These are phyloP conservation scores for Coniochaeta prunicola DNA, from an alignment of 2,329 filamentous ascomycete genomes.

Conservation along the genomic window DNA sequence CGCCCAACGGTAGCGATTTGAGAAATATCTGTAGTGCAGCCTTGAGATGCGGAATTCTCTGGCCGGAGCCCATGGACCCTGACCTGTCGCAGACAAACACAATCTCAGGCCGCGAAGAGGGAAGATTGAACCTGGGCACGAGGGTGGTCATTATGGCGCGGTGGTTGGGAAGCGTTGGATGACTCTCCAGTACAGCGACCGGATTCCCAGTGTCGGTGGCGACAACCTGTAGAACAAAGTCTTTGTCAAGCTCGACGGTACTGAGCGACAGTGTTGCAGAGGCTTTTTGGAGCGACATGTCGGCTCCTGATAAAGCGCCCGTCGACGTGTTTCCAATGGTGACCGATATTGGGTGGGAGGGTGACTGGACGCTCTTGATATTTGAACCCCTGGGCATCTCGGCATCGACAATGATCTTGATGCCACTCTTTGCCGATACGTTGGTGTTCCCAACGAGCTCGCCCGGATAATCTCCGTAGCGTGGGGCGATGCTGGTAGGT, in stretches of 20 bases:
- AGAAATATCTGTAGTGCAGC: slow-evolving; percentile 55
- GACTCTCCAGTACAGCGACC: slow-evolving; percentile 57
- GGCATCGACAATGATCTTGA: slow-evolving; percentile 52
- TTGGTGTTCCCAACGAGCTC: slow-evolving; percentile 17
- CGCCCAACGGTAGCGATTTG: slow-evolving; percentile 55
- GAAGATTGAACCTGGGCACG: slow-evolving; percentile 61
- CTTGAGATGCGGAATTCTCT: slow-evolving; percentile 44
- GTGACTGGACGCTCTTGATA: slow-evolving; percentile 57
- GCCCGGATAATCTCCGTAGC: slow-evolving; percentile 48
- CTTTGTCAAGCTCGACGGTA: slow-evolving; percentile 46
- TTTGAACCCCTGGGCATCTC: slow-evolving; percentile 46
- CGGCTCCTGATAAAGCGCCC: slow-evolving; percentile 27
- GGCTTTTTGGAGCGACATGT: slow-evolving; percentile 49
- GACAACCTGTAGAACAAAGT: slow-evolving; percentile 61
- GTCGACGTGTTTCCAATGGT: slow-evolving; percentile 51
- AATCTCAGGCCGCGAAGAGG: slow-evolving; percentile 49
- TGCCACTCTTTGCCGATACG: slow-evolving; percentile 23
- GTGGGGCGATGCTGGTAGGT: slow-evolving; percentile 58
- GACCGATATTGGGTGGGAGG: slow-evolving; percentile 60
- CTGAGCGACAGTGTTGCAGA: slow-evolving; percentile 52
- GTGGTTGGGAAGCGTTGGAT: slow-evolving; percentile 53
- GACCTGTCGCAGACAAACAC: slow-evolving; percentile 69
- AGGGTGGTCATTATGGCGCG: slow-evolving; percentile 64
- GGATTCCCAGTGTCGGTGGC: slow-evolving; percentile 54
- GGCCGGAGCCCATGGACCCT: slow-evolving; percentile 48